A percentile compares a stretch with the other conserved stretches of the same genome.
phyloP scores from a whole-genome alignment of 805 yeast species.

The Monosporozyma yasuniensis region DNA sequence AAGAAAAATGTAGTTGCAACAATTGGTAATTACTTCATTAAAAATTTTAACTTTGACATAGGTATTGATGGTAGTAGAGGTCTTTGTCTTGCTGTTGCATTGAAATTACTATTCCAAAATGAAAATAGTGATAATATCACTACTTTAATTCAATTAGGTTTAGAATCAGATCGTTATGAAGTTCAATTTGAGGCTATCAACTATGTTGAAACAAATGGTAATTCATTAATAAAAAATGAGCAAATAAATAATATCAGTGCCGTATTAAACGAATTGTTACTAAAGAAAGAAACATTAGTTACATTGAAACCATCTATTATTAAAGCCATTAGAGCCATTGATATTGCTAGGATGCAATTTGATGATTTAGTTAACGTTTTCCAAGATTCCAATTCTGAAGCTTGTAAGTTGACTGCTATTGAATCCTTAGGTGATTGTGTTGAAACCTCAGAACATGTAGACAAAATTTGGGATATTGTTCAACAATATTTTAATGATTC shows the following conservation, averaged over 20 bases:
- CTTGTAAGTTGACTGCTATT: slow-evolving; percentile 39
- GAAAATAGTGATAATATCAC: slow-evolving; percentile 15
- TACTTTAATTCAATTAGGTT: slow-evolving; percentile 29
- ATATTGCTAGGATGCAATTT: slow-evolving; percentile 14
- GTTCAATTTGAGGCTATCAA: slow-evolving; percentile 37
- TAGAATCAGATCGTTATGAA: slow-evolving; percentile 36
- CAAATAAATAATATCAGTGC: slow-evolving; percentile 2
- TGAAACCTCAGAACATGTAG: slow-evolving; percentile 18
- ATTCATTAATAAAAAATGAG: background rate
- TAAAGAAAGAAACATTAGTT: slow-evolving; percentile 31
- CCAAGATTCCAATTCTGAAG: slow-evolving; percentile 34
- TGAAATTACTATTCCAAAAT: slow-evolving; percentile 25
- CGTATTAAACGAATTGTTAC: slow-evolving; percentile 20
- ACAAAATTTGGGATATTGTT: slow-evolving; percentile 7
- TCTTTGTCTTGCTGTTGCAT: slow-evolving; percentile 33
- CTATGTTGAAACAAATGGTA: slow-evolving; percentile 13
- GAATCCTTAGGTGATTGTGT: slow-evolving; percentile 42
- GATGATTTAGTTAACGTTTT: slow-evolving; percentile 18
- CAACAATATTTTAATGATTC: slow-evolving; percentile 13
- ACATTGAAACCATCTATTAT: slow-evolving; percentile 38
- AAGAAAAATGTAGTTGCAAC: slow-evolving; percentile 7
- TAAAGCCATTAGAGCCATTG: slow-evolving; percentile 24
- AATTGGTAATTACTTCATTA: slow-evolving; percentile 33
- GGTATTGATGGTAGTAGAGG: slow-evolving; percentile 43
- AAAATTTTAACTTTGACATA: slow-evolving; percentile 17